Evolutionary conservation across 495 filamentous ascomycete genomes (phyloP), one percentile per base, ranked within the genome.

Genomic region (Melanomma pulvis-pyrius): DNA sequence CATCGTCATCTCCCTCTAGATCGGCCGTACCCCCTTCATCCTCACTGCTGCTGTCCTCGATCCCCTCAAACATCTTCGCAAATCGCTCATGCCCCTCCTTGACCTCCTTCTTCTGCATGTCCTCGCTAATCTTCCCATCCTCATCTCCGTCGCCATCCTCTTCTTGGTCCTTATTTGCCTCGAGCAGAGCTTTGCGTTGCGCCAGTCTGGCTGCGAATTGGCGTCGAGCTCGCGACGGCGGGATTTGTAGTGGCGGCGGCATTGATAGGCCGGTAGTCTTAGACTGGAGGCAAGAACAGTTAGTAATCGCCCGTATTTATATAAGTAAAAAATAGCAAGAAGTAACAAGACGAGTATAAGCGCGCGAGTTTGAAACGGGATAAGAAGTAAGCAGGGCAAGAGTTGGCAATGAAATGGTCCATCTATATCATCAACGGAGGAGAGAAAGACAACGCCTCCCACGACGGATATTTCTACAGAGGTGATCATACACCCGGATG

Each of bases 131-230:
- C 5, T 24, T 47, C 1, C 49, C 28, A 17, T 47, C 39, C 21
- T 50, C 32, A 24, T 44, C 41, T 22, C 44, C 54, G 28, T 63
- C 50, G 11, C 25, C 61, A 41, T 68, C 64, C 2, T 65, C 61
- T 21, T 60, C 60, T 11, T 55, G 36, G 15, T 61, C 54, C 26
- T 26, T 29, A 29, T 48, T 47, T 4, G 54, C 57, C 36, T 68
- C 65, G 7, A 72, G 21, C 21, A 52, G 39, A 19, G 60, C 61
- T 34, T 72, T 72, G 66, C 92, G 90, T 70, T 89, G 83, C 15
- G 92, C 92, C 1, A 97, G 85, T 22, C 91, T 86, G 29, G 88
- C 89, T 29, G 91, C 92, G 19, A 97, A 82, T 76, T 96, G 92
- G 21, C 91, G 83, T 19, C 92, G 86, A 21, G 92, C 92, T n/a